phyloP scores from a whole-genome alignment of 2,329 filamentous ascomycete genomes.

The Fusarium sp. region DNA sequence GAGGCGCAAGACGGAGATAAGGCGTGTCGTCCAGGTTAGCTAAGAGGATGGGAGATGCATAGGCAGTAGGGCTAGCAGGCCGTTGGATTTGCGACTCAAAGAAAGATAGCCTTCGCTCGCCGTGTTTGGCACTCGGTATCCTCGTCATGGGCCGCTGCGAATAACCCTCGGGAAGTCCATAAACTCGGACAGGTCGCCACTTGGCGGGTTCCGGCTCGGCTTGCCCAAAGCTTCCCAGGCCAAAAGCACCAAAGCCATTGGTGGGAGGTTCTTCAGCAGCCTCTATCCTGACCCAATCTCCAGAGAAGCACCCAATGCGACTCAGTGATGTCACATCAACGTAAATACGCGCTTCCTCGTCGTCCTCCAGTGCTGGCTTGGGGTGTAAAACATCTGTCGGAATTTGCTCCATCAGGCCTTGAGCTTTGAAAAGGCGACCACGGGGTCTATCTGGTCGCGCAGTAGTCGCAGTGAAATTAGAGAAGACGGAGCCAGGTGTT shows the following conservation, averaged over 20 bases:
- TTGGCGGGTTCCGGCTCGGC: conserved; percentile 67
- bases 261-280: conserved; percentile 77
- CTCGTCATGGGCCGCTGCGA: conserved; percentile 69
- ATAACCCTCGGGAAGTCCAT: conserved; percentile 84
- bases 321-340: conserved; percentile 88
- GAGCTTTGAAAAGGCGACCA: conserved; percentile 85
- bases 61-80: conserved; percentile 69
- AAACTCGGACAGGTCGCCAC: conserved; percentile 90
- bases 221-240: conserved; percentile 70
- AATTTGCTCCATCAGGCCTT: conserved; percentile 78
- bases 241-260: conserved; percentile 74
- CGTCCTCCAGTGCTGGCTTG: conserved; percentile 79
- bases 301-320: conserved; percentile 95
- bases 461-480: conserved; percentile 86
- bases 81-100: conserved; percentile 75
- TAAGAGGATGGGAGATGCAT: conserved; percentile 86
- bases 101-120: conserved; percentile 67
- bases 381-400: conserved; percentile 85
- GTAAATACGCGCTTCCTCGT: conserved; percentile 89
- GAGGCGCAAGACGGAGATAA: conserved; percentile 81
- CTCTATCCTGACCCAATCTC: conserved; percentile 94
- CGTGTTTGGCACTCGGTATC: conserved; percentile 66
- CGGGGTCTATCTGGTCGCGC: conserved; percentile 76
- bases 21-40: conserved; percentile 84
- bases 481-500: conserved; percentile 90